Evolutionary conservation across 345 rosid species (phyloP).

Genomic region (Ailanthus altissimus): DNA sequence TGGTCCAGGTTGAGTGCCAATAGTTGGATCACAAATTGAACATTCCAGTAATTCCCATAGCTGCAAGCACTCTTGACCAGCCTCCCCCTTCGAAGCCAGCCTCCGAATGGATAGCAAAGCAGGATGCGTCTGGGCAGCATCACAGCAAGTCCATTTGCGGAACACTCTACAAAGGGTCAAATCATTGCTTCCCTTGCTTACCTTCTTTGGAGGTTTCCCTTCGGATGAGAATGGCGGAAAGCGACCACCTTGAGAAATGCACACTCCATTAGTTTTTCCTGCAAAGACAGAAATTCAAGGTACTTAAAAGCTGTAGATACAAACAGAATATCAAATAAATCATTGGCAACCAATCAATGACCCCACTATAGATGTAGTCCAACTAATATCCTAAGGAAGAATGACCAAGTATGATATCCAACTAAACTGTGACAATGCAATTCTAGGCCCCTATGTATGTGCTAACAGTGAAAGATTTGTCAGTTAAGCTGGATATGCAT

Average conservation of each 20-base stretch:
- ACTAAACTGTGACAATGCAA: background rate
- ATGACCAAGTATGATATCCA: background rate
- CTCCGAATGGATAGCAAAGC: constrained; percentile 76
- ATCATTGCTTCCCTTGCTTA: constrained; percentile 69
- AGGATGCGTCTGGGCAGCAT: constrained; percentile 78
- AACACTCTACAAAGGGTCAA: constrained; percentile 83
- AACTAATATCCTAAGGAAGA: background rate
- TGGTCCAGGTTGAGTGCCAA: constrained; percentile 86
- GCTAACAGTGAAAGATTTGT: background rate
- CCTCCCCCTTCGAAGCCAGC: constrained; percentile 79
- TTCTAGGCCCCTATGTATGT: background rate
- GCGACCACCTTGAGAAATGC: constrained; percentile 82
- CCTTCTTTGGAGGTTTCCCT: constrained; percentile 77
- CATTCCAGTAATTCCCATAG: constrained; percentile 92
- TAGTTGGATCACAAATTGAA: constrained; percentile 84
- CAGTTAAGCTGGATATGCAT: background rate
- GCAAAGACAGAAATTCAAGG: constrained; percentile 24
- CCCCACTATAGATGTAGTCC: background rate
- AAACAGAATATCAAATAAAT: background rate
- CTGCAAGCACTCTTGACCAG: constrained; percentile 68
- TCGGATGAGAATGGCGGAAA: constrained; percentile 72
- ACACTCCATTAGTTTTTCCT: constrained; percentile 52
- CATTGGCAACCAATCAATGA: background rate
- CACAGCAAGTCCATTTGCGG: constrained; percentile 82
- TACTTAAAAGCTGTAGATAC: background rate